Conservation (phyloP, 352 stramenopile species). For the Globisporangium heterothallicum region DNA sequence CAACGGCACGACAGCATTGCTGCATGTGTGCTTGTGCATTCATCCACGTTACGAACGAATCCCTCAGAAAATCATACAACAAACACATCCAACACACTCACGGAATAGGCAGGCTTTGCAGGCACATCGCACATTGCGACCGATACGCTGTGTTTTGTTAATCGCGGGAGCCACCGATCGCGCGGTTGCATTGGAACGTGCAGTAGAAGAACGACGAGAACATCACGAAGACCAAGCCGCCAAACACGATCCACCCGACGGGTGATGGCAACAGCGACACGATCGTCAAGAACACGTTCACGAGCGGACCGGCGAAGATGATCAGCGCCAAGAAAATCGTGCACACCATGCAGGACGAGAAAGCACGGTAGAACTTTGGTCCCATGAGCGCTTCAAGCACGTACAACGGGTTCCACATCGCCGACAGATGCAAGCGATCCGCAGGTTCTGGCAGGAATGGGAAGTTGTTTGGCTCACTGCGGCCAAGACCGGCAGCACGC, state of each 20-base stretch:
- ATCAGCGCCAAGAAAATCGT: slow-evolving; percentile 47
- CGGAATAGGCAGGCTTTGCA: no score
- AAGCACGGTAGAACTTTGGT: slow-evolving; percentile 63
- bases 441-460: slow-evolving; percentile 65
- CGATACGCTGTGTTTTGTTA: not conserved
- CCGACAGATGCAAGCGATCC: slow-evolving; percentile 65
- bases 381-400: slow-evolving; percentile 75
- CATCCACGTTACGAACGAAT: no score
- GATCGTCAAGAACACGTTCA: slow-evolving; percentile 65
- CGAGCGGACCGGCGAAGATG: slow-evolving; percentile 62
- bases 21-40: no score
- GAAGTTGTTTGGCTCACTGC: slow-evolving; percentile 78
- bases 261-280: slow-evolving; percentile 59
- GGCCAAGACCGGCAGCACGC: slow-evolving; percentile 64
- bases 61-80: no score
- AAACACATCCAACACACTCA: no score
- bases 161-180: slow-evolving; percentile 22
- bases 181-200: slow-evolving; percentile 50
- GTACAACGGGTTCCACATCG: slow-evolving; percentile 81
- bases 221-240: slow-evolving; percentile 30
- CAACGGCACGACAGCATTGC: no score
- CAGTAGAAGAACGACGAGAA: slow-evolving; percentile 39
- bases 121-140: no score
- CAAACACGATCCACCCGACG: slow-evolving; percentile 57
- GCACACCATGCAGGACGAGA: slow-evolving; percentile 61